Evolutionary conservation across 768 basidiomycete genomes (phyloP), one percentile per base, ranked within the genome.

Genomic region (Aureoboletus auriporus): DNA sequence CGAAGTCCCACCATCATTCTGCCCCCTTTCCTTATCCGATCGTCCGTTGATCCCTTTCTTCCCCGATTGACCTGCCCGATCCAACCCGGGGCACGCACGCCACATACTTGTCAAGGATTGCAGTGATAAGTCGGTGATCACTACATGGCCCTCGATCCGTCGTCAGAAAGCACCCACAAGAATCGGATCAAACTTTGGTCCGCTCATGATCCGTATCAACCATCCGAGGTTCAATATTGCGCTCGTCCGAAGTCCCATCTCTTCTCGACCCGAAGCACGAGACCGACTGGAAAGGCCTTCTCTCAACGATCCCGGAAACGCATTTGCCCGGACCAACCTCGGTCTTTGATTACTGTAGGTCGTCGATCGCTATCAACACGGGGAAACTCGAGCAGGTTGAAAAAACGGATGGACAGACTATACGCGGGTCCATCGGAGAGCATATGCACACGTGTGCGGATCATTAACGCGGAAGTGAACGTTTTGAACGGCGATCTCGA

Each of bases 291-390:
- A 23, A 23, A 23, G 20, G 20, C 20, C 20, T 23, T 23, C 20
- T 23, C 20, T 23, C 20, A 23, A 23, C 20, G 20, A 23, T 23
- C 20, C 20, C 20, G 20, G 20, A 23, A 23, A 23, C 20, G 20
- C 20, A 23, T 23, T 23, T 23, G 20, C 20, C 20, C 20, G 20
- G 20, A 23, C 20, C 20, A 23, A 23, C 20, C 20, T 4, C 20
- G 20, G 41, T 8, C 59, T 62, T 61, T 48, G 33, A 52, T 62
- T 60, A n/a, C n/a, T n/a, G n/a, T n/a, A 60, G 53, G 60, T 57
- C 33, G 11, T 13, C 11, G 33, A 46, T 42, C 39, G 44, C 45
- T 46, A 49, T 45, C 48, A 47, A 11, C 12, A 39, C 39, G 45
- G 33, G 13, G 10, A 11, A 23, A 23, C 20, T 23, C 20, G 20